Base-by-base conservation (phyloP, 768 basidiomycete species). In the Collybiopsis luxurians region DNA sequence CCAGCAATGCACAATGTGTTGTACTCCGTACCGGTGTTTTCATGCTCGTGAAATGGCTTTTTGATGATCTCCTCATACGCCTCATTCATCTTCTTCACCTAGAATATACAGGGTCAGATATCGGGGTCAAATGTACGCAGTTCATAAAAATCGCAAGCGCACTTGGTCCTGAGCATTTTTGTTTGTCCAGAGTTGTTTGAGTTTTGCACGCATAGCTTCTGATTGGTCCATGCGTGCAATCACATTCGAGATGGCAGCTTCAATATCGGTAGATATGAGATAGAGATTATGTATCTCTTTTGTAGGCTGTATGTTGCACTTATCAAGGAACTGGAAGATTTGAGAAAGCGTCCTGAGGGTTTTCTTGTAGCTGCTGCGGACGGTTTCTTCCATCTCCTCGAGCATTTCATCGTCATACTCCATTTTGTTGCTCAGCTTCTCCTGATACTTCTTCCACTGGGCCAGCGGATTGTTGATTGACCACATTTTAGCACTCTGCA, bases 291-390 rank as follows among this genome's bases (percentile, higher is more conserved):
- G 21, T 1, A 64, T 60, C 17, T 57, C 44, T 19, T 39, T 60
- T 27, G 61, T 62, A 15, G 63, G 56, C 26, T 64, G 61, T 24
- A 56, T 52, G 9, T 52, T 40, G 19, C 61, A 49, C 17, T 21
- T 42, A 44, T 62, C 61, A 47, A 64, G 44, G 59, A 59, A 62
- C 31, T 64, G 51, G 30, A 64, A 60, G 10, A 62, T 5, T 5
- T 39, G 21, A 13, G 44, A 46, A 4, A 64, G 28, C 48, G 28
- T 56, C 12, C 47, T 26, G 53, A 63, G 23, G 19, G 59, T 54
- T 38, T 24, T 38, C 45, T 57, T 7, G 34, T 62, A 34, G 17
- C 55, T 57, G 44, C 30, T 21, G 17, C 51, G 30, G 44, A 40
- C 21, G 44, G 44, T 12, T 6, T 34, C 53, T 17, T 54, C 24